These are phyloP conservation scores for Debaryomyces hansenii DNA, from an alignment of 805 yeast species.

Conservation along the genomic window DNA sequence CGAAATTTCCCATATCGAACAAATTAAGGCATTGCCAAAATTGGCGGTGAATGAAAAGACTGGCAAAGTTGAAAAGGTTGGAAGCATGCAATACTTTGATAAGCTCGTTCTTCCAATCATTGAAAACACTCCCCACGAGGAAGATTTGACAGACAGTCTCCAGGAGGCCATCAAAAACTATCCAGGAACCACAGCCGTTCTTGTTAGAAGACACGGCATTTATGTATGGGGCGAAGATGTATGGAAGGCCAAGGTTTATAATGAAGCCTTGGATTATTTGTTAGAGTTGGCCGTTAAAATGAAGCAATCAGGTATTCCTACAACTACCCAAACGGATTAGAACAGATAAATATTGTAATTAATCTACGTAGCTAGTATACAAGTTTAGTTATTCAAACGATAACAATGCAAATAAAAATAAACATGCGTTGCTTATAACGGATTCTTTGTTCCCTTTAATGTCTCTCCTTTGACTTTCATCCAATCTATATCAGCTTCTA, in stretches of 20 bases:
- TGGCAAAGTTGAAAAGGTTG: slow-evolving; percentile 53
- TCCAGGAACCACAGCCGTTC: slow-evolving; percentile 80
- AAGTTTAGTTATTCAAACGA: neutral
- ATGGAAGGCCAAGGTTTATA: slow-evolving; percentile 90
- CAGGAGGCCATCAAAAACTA: slow-evolving; percentile 63
- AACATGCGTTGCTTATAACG: slow-evolving; percentile 20
- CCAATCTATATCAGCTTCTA: slow-evolving; percentile 45
- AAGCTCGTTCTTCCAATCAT: slow-evolving; percentile 84
- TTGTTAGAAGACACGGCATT: slow-evolving; percentile 91
- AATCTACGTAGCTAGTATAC: neutral
- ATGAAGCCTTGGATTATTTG: slow-evolving; percentile 90
- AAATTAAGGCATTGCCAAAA: slow-evolving; percentile 86
- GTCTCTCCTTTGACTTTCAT: slow-evolving; percentile 27
- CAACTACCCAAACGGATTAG: slow-evolving; percentile 21
- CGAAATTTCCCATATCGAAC: slow-evolving; percentile 78
- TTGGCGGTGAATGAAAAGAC: slow-evolving; percentile 27
- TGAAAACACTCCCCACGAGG: slow-evolving; percentile 88
- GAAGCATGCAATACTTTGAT: slow-evolving; percentile 71
- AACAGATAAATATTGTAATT: neutral
- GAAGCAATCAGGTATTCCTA: slow-evolving; percentile 67
- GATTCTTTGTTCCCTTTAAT: slow-evolving; percentile 41
- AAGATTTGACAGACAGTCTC: slow-evolving; percentile 69
- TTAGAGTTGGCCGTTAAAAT: slow-evolving; percentile 82
- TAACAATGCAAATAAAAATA: neutral
- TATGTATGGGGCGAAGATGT: slow-evolving; percentile 95